These are phyloP conservation scores for Komagataella phaffii DNA, from an alignment of 805 yeast genomes.

Conservation along the genomic window DNA sequence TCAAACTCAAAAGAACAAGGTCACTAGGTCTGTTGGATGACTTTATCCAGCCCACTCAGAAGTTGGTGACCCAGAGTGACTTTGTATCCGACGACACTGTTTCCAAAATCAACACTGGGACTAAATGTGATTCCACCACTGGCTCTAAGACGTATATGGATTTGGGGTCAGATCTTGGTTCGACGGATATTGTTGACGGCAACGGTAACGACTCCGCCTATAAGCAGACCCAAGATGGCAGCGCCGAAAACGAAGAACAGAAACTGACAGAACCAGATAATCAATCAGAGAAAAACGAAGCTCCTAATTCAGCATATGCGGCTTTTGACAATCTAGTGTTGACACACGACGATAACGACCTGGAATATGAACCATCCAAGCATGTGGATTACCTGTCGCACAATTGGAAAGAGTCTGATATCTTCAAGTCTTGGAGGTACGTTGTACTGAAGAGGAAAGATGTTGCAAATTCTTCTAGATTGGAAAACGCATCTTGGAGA, in stretches of 20 bases:
- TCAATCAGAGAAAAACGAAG: slow-evolving; percentile 4
- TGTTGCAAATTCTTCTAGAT: slow-evolving; percentile 66
- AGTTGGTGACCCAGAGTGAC: slow-evolving; percentile 69
- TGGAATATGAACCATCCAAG: slow-evolving; percentile 66
- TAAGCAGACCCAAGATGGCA: slow-evolving; percentile 4
- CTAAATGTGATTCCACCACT: not conserved
- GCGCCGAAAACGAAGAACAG: slow-evolving; percentile 2
- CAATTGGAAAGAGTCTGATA: slow-evolving; percentile 90
- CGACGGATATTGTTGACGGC: not conserved
- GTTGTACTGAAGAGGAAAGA: slow-evolving; percentile 72
- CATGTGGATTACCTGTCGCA: slow-evolving; percentile 95
- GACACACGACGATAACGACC: slow-evolving; percentile 79
- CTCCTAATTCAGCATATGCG: slow-evolving; percentile 8
- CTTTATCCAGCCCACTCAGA: slow-evolving; percentile 18
- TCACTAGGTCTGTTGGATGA: slow-evolving; percentile 73
- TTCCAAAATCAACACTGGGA: slow-evolving; percentile 47
- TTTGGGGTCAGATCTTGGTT: not conserved
- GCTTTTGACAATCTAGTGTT: slow-evolving; percentile 11
- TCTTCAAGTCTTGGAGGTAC: slow-evolving; percentile 92
- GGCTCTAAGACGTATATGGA: not conserved
- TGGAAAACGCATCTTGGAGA: slow-evolving; percentile 88
- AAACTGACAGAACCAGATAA: slow-evolving; percentile 4
- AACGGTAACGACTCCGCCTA: not conserved
- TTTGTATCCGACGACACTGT: slow-evolving; percentile 89
- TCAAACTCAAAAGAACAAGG: slow-evolving; percentile 67